Percentiles rank a stretch among this genome's conserved stretches.
Conservation (phyloP, 1,284 basidiomycete genomes). For the Microstroma glucosiphilum region DNA sequence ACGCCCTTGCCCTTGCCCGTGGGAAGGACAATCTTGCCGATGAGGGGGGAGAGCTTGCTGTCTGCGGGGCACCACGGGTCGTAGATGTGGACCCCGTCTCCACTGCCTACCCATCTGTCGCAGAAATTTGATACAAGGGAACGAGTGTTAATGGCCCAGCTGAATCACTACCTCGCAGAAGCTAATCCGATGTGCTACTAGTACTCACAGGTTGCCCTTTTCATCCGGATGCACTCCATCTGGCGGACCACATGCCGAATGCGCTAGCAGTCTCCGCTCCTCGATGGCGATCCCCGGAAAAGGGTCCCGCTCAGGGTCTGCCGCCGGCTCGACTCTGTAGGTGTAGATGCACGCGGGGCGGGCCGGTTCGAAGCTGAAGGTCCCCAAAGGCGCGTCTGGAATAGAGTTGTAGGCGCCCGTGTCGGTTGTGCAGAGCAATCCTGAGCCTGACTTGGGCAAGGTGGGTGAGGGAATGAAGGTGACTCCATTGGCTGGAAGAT, state of each 20-base stretch:
- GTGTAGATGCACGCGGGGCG: background rate
- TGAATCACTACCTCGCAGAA: background rate
- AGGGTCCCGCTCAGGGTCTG: background rate
- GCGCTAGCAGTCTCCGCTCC: conserved; percentile 18
- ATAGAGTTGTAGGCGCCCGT: conserved; percentile 9
- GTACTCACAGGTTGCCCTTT: conserved; percentile 19
- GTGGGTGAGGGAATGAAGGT: conserved; percentile 23
- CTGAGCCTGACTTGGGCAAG: conserved; percentile 17
- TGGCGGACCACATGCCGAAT: conserved; percentile 21
- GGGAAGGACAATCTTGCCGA: conserved; percentile 25
- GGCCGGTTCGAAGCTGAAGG: background rate
- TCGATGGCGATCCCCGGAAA: conserved; percentile 21
- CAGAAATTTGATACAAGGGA: too few species aligned
- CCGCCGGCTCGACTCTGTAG: background rate
- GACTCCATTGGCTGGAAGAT: conserved; percentile 21
- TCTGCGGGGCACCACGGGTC: conserved; percentile 19
- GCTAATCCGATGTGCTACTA: too few species aligned
- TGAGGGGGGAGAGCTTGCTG: background rate
- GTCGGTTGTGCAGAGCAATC: conserved; percentile 24
- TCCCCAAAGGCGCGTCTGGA: background rate
- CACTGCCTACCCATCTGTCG: conserved; percentile 23
- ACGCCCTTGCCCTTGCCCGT: conserved; percentile 19
- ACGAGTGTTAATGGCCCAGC: too few species aligned
- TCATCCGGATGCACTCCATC: conserved; percentile 28
- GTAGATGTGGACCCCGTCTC: conserved; percentile 30